phyloP scores from a whole-genome alignment of 2,329 filamentous ascomycete species.

The Zymoseptoria ardabiliae region DNA sequence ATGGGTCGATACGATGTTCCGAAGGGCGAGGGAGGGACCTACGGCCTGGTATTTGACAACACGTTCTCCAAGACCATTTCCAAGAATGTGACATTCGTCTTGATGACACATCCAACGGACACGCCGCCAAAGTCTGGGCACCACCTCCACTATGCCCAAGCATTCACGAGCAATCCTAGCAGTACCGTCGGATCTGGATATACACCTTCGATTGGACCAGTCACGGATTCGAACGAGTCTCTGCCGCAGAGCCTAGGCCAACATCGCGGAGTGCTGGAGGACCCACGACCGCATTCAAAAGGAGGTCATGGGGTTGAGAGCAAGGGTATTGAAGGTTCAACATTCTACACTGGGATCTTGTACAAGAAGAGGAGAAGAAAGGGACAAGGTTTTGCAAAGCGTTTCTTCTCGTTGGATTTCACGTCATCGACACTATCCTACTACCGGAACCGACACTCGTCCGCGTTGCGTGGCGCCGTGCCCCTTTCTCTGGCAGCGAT shows the following conservation, averaged over 20 bases:
- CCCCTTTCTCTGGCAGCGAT: slow-evolving; percentile 87
- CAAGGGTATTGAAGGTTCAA: slow-evolving; percentile 31
- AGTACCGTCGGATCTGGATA: slow-evolving; percentile 29
- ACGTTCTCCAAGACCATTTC: slow-evolving; percentile 94
- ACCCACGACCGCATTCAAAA: slow-evolving; percentile 36
- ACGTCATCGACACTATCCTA: slow-evolving; percentile 92
- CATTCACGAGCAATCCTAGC: slow-evolving; percentile 39
- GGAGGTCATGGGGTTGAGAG: slow-evolving; percentile 23
- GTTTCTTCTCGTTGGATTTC: slow-evolving; percentile 95
- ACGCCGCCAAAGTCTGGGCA: slow-evolving; percentile 67
- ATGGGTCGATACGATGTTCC: slow-evolving; percentile 81
- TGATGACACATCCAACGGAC: slow-evolving; percentile 86
- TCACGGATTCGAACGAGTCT: slow-evolving; percentile 45
- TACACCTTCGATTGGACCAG: slow-evolving; percentile 37
- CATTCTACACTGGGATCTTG: slow-evolving; percentile 75
- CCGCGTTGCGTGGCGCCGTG: slow-evolving; percentile 83
- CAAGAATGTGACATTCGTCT: slow-evolving; percentile 89
- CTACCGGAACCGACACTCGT: slow-evolving; percentile 90
- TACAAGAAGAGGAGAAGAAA: slow-evolving; percentile 88
- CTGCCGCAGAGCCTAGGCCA: slow-evolving; percentile 33
- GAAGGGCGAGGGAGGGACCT: slow-evolving; percentile 75
- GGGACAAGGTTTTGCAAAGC: slow-evolving; percentile 83
- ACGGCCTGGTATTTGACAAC: slow-evolving; percentile 95
- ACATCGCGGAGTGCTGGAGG: slow-evolving; percentile 27
- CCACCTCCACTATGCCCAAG: slow-evolving; percentile 55